phyloP scores from a whole-genome alignment of 2,329 filamentous ascomycete species.

The Colletotrichum orchidophilum region DNA sequence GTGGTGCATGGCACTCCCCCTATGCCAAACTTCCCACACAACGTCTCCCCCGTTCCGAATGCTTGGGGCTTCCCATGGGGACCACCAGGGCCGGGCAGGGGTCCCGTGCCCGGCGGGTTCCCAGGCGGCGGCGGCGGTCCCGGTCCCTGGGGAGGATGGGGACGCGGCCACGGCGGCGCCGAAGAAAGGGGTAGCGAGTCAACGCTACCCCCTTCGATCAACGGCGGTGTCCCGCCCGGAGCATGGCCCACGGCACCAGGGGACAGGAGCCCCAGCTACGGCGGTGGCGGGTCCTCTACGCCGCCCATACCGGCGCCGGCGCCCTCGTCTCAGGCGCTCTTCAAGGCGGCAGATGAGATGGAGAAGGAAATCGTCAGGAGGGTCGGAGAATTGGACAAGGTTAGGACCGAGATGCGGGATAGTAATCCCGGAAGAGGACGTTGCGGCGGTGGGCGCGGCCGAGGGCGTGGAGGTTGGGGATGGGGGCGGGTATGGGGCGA shows the following conservation, averaged over 20 bases:
- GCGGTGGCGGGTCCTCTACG: background rate
- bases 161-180: background rate
- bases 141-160: conserved; percentile 16
- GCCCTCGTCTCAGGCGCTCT: conserved; percentile 9
- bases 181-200: too few relatives aligned
- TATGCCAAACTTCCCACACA: background rate
- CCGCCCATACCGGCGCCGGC: conserved; percentile 5
- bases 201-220: too few relatives aligned
- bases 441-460: conserved; percentile 9
- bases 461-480: conserved; percentile 33
- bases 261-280: background rate
- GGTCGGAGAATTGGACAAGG: conserved; percentile 32
- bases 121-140: background rate
- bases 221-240: background rate
- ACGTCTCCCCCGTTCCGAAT: background rate
- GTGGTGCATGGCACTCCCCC: conserved; percentile 7
- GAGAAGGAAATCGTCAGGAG: conserved; percentile 11
- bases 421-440: conserved; percentile 14
- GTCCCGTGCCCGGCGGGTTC: background rate
- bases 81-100: background rate
- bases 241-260: conserved; percentile 1
- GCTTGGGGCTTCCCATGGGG: conserved; percentile 11
- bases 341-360: conserved; percentile 10
- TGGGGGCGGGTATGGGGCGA: background rate
- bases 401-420: background rate